These are phyloP conservation scores for Solanum verrucosum DNA, from an alignment of 257 asterid species.

Conservation along the genomic window DNA sequence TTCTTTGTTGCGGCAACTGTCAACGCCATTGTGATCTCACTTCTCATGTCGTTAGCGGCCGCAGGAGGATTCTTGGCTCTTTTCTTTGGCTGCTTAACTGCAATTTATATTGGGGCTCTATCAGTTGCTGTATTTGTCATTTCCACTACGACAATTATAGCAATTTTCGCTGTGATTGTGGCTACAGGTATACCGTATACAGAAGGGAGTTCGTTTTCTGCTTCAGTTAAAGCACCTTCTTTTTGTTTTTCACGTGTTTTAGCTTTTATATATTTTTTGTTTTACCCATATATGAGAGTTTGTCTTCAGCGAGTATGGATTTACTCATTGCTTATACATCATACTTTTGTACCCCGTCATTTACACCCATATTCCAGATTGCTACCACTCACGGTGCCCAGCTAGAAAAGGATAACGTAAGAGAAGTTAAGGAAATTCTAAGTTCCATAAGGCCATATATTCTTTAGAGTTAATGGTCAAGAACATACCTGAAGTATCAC, in stretches of 20 bases:
- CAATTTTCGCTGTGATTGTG: slow-evolving; percentile 45
- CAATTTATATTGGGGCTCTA: slow-evolving; percentile 61
- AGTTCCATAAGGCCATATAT: background rate
- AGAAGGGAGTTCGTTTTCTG: background rate
- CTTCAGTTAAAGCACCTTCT: background rate
- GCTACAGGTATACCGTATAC: slow-evolving; percentile 42
- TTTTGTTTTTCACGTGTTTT: background rate
- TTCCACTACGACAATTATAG: slow-evolving; percentile 41
- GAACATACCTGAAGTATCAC: background rate
- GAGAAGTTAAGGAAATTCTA: background rate
- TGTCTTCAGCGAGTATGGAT: background rate
- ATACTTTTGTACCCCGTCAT: background rate
- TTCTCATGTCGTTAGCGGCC: slow-evolving; percentile 68
- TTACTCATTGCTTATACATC: background rate
- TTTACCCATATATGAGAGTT: background rate
- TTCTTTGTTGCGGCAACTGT: slow-evolving; percentile 67
- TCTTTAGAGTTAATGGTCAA: background rate
- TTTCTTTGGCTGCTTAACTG: slow-evolving; percentile 59
- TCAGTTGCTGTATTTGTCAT: slow-evolving; percentile 45
- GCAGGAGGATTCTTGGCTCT: slow-evolving; percentile 88
- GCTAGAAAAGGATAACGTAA: background rate
- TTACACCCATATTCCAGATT: background rate
- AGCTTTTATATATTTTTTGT: background rate
- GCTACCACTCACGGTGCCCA: background rate
- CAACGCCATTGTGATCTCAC: slow-evolving; percentile 69